Evolutionary conservation across 1,284 basidiomycete species (phyloP).

Genomic region (Hemileia vastatrix): DNA sequence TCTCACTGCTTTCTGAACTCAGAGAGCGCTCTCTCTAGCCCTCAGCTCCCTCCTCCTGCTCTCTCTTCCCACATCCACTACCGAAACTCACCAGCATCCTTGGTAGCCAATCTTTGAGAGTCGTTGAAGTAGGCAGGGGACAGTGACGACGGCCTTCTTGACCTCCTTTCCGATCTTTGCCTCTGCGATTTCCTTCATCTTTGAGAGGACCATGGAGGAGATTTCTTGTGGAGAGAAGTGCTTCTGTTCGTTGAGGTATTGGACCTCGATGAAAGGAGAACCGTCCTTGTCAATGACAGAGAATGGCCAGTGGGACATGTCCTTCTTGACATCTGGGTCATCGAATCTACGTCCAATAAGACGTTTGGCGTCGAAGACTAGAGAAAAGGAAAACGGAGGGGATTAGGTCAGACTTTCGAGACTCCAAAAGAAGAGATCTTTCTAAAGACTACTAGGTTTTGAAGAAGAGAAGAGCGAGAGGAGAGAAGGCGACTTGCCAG

Average conservation of each 20-base stretch:
- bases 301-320: slow-evolving; percentile 65
- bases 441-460: slow-evolving; percentile 92
- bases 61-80: background rate
- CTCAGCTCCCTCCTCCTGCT: background rate
- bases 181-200: slow-evolving; percentile 84
- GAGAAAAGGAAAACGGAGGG: background rate
- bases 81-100: slow-evolving; percentile 45
- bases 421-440: slow-evolving; percentile 47
- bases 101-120: slow-evolving; percentile 58
- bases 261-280: slow-evolving; percentile 53
- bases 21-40: background rate
- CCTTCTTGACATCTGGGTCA: slow-evolving; percentile 55
- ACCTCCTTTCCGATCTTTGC: slow-evolving; percentile 56
- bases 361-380: slow-evolving; percentile 52
- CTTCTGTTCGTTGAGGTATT: slow-evolving; percentile 55
- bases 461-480: slow-evolving; percentile 53
- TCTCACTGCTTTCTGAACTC: background rate
- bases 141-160: slow-evolving; percentile 60
- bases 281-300: slow-evolving; percentile 54
- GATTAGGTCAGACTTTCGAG: too few species aligned
- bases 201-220: slow-evolving; percentile 94
- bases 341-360: slow-evolving; percentile 93
- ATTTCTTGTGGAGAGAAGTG: slow-evolving; percentile 60
- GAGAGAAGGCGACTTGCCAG: background rate
- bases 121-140: slow-evolving; percentile 62